Evolutionary conservation across 2,329 filamentous ascomycete genomes (phyloP).

Genomic region (Microdochium paspali): DNA sequence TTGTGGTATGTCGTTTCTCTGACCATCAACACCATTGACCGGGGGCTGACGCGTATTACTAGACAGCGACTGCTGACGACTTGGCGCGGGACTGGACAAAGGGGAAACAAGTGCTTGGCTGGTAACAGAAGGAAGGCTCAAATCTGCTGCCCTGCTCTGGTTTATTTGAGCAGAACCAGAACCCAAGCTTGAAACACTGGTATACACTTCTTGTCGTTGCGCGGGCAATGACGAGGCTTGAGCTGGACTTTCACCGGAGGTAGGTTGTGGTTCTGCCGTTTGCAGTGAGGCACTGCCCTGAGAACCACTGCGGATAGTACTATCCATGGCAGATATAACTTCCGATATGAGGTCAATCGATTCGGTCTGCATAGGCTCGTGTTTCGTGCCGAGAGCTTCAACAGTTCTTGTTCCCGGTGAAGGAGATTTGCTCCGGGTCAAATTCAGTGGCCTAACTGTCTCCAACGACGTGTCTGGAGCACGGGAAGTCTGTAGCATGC

Average conservation of each 20-base stretch:
- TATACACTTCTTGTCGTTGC: neutral
- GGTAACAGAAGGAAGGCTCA: neutral
- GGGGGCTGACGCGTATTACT: neutral
- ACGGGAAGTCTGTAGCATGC: no score
- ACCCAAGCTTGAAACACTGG: neutral
- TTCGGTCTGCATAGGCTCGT: neutral
- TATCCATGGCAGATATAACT: conserved; percentile 7
- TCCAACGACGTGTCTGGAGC: neutral
- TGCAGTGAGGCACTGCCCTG: neutral
- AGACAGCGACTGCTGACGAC: neutral
- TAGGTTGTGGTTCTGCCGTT: conserved; percentile 3
- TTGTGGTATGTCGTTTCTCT: no score
- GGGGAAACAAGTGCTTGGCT: neutral
- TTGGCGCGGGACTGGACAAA: neutral
- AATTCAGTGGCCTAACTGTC: neutral
- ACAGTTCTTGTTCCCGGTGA: neutral
- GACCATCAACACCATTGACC: no score
- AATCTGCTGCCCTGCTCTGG: neutral
- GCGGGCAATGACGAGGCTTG: neutral
- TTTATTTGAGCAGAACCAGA: neutral
- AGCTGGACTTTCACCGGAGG: neutral
- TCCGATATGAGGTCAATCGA: conserved; percentile 7
- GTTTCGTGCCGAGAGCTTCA: neutral
- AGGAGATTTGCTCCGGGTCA: neutral
- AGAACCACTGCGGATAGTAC: neutral